Evolutionary conservation across 345 rosid species (phyloP), one percentile per base, ranked within the genome.

Genomic region (Eucalyptus regnans): DNA sequence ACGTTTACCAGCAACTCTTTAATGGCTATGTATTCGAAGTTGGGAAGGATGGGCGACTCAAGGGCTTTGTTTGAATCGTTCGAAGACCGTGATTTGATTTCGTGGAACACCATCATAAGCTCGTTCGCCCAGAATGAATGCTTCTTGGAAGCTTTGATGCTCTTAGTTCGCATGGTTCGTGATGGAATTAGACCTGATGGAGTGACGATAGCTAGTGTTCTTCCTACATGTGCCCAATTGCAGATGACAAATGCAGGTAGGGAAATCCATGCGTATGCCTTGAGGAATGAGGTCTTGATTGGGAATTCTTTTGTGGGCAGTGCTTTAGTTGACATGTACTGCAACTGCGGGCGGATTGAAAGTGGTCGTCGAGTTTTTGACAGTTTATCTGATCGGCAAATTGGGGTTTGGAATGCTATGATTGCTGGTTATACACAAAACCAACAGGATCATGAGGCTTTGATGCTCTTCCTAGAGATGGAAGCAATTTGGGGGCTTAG

Each of bases 271-370:
- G 97, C 96, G 22, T 93, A 91, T 93, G 98, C 97, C 31, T 91
- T 97, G 91, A 96, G 92, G 91, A 94, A 94, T 89, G 94, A 93
- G 17, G 88, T 92, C 86, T 86, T 96, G 88, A 89, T 92, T 64
- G 94, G 91, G 86, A 97, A 97, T 94, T 95, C 98, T 83, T 97
- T 94, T 89, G 97, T 96, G 60, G 99, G 96, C 6, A 97, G 98
- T 89, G 98, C 98, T 90, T 92, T 97, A 81, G 97, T 97, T 89
- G 99, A 97, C 90, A 96, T 97, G 99, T 97, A 96, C 91, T 95
- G 97, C 90, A 97, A 97, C 87, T 97, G 98, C 88, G 93, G 91
- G 85, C 87, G 89, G 91, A 96, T 95, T 50, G 92, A 93, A 85
- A 92, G 93, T 91, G 99, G 95, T 50, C 94, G 95, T 58, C 88